A percentile compares a stretch with the other conserved stretches of the same genome.
These are phyloP conservation scores for Tetrapisispora taiwanensis DNA, from an alignment of 805 yeast species.

Conservation along the genomic window DNA sequence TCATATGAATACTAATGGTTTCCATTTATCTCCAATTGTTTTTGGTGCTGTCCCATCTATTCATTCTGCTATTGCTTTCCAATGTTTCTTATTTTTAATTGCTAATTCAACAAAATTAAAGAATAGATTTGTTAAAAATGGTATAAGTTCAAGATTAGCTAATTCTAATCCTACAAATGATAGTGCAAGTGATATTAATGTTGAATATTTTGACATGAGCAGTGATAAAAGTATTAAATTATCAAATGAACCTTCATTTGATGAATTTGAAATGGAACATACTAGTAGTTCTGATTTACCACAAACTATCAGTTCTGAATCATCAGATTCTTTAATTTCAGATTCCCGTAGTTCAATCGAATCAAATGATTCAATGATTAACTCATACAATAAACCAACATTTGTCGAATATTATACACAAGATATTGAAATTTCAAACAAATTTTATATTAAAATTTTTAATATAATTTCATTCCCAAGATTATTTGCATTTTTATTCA, in stretches of 20 bases:
- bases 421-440: slow-evolving; percentile 8
- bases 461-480: slow-evolving; percentile 22
- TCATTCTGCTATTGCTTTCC: slow-evolving; percentile 58
- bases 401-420: slow-evolving; percentile 9
- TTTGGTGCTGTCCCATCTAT: slow-evolving; percentile 58
- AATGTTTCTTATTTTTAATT: slow-evolving; percentile 35
- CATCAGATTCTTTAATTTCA: background rate
- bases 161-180: background rate
- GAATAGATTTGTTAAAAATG: slow-evolving; percentile 11
- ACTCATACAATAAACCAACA: background rate
- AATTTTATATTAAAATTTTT: slow-evolving; percentile 18
- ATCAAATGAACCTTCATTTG: background rate
- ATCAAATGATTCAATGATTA: background rate
- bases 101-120: slow-evolving; percentile 25
- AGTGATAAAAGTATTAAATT: background rate
- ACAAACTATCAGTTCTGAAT: background rate
- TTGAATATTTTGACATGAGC: background rate
- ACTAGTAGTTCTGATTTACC: background rate
- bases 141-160: background rate
- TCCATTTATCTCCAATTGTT: slow-evolving; percentile 58
- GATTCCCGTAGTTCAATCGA: background rate
- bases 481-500: slow-evolving; percentile 34
- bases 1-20: slow-evolving; percentile 48
- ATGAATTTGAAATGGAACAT: background rate
- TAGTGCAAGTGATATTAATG: background rate